These are phyloP conservation scores for Loxodes magnus DNA, from an alignment of 73 alveolate species.

Conservation along the genomic window DNA sequence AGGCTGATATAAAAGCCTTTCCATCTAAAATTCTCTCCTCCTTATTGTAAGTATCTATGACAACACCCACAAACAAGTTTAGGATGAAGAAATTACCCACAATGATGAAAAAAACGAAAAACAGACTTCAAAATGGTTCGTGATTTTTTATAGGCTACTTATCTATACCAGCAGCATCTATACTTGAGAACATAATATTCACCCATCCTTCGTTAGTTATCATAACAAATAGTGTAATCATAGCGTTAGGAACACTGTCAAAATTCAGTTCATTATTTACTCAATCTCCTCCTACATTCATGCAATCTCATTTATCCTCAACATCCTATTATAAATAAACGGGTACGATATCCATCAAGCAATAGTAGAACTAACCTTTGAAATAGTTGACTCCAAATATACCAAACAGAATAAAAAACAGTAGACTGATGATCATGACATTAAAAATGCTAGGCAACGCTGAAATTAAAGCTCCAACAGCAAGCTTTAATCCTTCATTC, in stretches of 20 bases:
- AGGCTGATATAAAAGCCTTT: conserved; percentile 23
- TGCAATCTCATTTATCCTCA: conserved; percentile 67
- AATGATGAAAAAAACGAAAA: conserved; percentile 65
- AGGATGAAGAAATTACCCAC: conserved; percentile 82
- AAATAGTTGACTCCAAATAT: conserved; percentile 87
- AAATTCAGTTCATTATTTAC: conserved; percentile 36
- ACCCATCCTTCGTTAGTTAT: conserved; percentile 93
- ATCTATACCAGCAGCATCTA: conserved; percentile 37
- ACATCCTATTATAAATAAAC: not conserved
- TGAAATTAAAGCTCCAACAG: conserved; percentile 50
- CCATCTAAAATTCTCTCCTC: conserved; percentile 33
- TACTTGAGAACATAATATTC: conserved; percentile 44
- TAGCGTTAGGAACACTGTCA: conserved; percentile 74
- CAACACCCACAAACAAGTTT: conserved; percentile 88
- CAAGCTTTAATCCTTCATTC: conserved; percentile 77
- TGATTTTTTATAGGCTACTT: conserved; percentile 53
- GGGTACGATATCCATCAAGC: too few species aligned
- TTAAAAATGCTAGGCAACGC: conserved; percentile 1
- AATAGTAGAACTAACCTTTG: too few species aligned
- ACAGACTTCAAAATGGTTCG: conserved; percentile 54
- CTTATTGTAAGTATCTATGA: conserved; percentile 71
- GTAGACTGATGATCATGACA: conserved; percentile 56
- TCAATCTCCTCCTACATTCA: not conserved
- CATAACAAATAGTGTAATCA: conserved; percentile 74
- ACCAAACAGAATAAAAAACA: conserved; percentile 84